These are phyloP conservation scores for Crithidia mellificae DNA, from an alignment of 208 protist species.

Conservation along the genomic window DNA sequence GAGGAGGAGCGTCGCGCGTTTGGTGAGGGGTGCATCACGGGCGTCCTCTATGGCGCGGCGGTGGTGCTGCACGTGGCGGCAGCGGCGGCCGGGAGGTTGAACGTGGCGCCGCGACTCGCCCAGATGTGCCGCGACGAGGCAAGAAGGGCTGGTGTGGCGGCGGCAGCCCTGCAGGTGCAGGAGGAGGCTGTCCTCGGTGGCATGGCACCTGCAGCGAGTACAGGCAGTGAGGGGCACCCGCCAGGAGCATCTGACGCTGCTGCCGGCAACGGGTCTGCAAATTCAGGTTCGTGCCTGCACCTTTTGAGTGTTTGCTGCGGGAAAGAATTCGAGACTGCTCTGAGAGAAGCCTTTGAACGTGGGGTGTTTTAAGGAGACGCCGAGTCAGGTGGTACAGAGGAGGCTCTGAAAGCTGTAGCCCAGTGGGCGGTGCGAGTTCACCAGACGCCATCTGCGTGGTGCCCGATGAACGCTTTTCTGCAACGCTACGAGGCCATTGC, in stretches of 20 bases:
- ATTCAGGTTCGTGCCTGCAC: no score
- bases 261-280: background rate
- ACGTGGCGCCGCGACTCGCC: background rate
- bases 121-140: constrained; percentile 1
- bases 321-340: background rate
- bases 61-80: constrained; percentile 16
- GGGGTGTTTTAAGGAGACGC: background rate
- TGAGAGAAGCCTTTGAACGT: background rate
- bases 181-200: background rate
- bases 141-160: background rate
- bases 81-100: no score
- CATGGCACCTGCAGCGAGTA: background rate
- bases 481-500: constrained; percentile 48
- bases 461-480: constrained; percentile 28
- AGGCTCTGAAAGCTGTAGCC: constrained; percentile 10
- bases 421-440: constrained; percentile 18
- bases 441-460: constrained; percentile 11
- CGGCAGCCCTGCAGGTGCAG: constrained; percentile 1
- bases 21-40: constrained; percentile 39
- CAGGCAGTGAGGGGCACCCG: background rate
- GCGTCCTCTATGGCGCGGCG: constrained; percentile 29
- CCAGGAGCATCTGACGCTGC: background rate
- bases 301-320: background rate
- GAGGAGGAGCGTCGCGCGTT: constrained; percentile 24
- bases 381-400: background rate